Base-by-base conservation (phyloP, 345 rosid genomes). In the Hypericum androsaemum region DNA sequence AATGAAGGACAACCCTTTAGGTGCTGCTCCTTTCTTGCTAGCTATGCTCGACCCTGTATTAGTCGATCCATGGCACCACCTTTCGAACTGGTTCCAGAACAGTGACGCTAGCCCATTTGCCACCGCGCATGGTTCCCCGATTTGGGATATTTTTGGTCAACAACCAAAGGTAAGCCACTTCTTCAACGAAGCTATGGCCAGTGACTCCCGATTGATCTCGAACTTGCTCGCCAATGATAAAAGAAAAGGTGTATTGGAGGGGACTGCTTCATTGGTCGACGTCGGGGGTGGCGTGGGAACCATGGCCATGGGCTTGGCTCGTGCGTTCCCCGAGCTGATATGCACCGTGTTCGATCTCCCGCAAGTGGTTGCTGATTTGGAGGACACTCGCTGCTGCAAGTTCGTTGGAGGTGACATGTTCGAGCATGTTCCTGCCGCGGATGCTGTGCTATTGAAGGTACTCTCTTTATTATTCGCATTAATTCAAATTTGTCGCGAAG, bases 281-380 rank as follows among this genome's bases (percentile, higher is more conserved):
- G 82, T 74, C 3, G 80, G 80, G 0, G 82, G 81, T 10, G 76
- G 85, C 2, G 77, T 67, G 0, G 78, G 85, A 39, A 38, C 66
- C 0, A 45, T 71, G 10, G 65, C 80, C 22, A 66, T 60, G 68
- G 54, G 54, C 47, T 39, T 80, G 35, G 50, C 74, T 13, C 54
- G 68, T 43, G 63, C 53, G 7, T 67, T 51, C 13, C 82, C 80
- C 0, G 17, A 17, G 6, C 41, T 76, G 39, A 64, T 64, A 52
- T 76, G 79, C 64, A 71, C 68, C 0, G 81, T 77, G 41, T 16
- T 77, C 9, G 80, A 77, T 36, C 69, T 74, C 37, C 78, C 82
- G 11, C 76, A 63, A 14, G 76, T 72, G 0, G 68, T 74, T 50
- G 56, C 64, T 10, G 35, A 68, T 57, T 39, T 64, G 41, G 58